These are phyloP conservation scores for Prunus yedoensis DNA, from an alignment of 331 rosid genomes.

Conservation along the genomic window DNA sequence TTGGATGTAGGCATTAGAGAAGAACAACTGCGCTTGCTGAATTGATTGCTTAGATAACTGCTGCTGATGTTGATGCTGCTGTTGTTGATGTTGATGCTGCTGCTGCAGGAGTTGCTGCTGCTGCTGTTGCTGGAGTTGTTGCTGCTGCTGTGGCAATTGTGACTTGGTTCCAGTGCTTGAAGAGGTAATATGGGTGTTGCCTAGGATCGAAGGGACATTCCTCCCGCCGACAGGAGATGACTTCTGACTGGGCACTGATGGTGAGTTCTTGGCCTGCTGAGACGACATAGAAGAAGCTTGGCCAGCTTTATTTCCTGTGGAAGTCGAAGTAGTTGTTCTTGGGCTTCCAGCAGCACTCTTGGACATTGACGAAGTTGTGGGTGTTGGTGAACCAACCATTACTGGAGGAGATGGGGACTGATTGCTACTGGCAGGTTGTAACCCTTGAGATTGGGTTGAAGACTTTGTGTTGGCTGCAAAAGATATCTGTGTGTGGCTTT, in stretches of 20 bases:
- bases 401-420: constrained; percentile 85
- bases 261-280: constrained; percentile 72
- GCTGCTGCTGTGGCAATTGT: constrained; percentile 40
- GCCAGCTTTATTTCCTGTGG: constrained; percentile 63
- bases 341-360: constrained; percentile 92
- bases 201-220: constrained; percentile 66
- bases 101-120: constrained; percentile 15
- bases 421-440: constrained; percentile 51
- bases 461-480: constrained; percentile 69
- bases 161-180: constrained; percentile 50
- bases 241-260: constrained; percentile 49
- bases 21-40: constrained; percentile 64
- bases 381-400: constrained; percentile 82
- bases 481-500: constrained; percentile 72
- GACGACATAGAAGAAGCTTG: constrained; percentile 68
- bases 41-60: constrained; percentile 56
- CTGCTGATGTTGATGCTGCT: constrained; percentile 43
- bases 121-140: constrained; percentile 32
- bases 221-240: constrained; percentile 87
- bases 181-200: constrained; percentile 57
- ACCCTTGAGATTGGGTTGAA: constrained; percentile 51
- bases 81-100: constrained; percentile 28
- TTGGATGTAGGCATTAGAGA: constrained; percentile 50
- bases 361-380: constrained; percentile 79
- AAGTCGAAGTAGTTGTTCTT: constrained; percentile 55